Conservation (phyloP, 2,329 filamentous ascomycete genomes). For the Ophiostoma piceae region DNA sequence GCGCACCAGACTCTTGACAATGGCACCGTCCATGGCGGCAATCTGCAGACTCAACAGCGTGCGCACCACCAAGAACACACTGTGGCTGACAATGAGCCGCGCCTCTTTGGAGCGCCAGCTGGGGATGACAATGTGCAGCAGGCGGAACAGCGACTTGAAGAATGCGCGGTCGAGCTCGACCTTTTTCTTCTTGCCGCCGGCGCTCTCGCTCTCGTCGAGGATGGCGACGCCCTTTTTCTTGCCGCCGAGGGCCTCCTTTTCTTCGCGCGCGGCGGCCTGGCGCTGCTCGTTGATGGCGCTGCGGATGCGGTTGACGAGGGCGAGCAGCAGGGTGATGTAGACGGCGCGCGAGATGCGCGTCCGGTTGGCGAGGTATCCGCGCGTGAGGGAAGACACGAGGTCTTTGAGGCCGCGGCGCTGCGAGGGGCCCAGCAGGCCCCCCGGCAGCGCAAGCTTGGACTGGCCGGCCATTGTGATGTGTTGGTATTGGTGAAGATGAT, state of each 20-base stretch:
- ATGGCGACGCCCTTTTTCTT: constrained; percentile 14
- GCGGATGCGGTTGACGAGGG: constrained; percentile 79
- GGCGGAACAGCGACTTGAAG: constrained; percentile 65
- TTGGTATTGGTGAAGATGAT: not conserved
- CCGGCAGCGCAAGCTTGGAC: constrained; percentile 61
- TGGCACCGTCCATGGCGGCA: constrained; percentile 86
- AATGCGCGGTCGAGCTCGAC: constrained; percentile 88
- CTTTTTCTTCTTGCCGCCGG: constrained; percentile 56
- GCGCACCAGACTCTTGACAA: constrained; percentile 88
- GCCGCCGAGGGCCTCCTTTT: constrained; percentile 34
- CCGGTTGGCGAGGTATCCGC: constrained; percentile 72
- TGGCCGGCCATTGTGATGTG: constrained; percentile 45
- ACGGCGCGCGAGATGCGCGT: constrained; percentile 76
- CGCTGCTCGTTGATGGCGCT: constrained; percentile 92
- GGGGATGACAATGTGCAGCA: constrained; percentile 84
- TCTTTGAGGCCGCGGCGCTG: constrained; percentile 60
- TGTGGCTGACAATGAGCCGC: constrained; percentile 80
- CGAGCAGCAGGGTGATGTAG: constrained; percentile 75
- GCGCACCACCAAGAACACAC: constrained; percentile 81
- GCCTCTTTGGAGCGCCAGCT: constrained; percentile 87
- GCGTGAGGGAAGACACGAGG: constrained; percentile 60
- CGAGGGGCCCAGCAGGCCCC: constrained; percentile 40
- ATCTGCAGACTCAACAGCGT: constrained; percentile 94
- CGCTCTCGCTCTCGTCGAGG: not conserved
- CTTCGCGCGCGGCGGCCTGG: constrained; percentile 54